Percentiles rank a stretch among this genome's conserved stretches.
phyloP scores from a whole-genome alignment of 83 land plant species.

The Thuja plicata region DNA sequence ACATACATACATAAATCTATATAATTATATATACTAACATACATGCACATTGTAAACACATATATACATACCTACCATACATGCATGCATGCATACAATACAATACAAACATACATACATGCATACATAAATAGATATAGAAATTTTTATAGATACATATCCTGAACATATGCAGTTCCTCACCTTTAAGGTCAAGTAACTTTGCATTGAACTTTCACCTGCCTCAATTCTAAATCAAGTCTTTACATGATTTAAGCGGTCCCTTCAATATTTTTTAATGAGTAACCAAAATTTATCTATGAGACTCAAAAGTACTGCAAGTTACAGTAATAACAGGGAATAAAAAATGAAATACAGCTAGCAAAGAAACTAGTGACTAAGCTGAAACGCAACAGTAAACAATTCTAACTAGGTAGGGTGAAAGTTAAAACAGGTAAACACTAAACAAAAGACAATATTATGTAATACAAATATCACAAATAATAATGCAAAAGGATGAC shows the following conservation, averaged over 20 bases:
- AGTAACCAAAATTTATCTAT: neutral
- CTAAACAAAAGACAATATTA: neutral
- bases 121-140: neutral
- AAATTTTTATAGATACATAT: too few species aligned
- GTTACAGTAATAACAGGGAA: neutral
- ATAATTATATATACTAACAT: too few species aligned
- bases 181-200: neutral
- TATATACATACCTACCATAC: neutral
- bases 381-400: neutral
- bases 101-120: neutral
- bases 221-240: neutral
- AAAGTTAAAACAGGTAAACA: neutral
- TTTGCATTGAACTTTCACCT: neutral
- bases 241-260: neutral
- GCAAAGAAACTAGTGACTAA: neutral
- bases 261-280: neutral
- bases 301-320: neutral
- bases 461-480: too few species aligned
- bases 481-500: neutral
- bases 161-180: neutral
- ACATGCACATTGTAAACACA: too few species aligned
- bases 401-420: neutral
- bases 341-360: neutral
- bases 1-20: neutral
- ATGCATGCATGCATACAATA: too few species aligned